Evolutionary conservation across 148 eudicot species (phyloP).

Genomic region (Diospyros lotus): DNA sequence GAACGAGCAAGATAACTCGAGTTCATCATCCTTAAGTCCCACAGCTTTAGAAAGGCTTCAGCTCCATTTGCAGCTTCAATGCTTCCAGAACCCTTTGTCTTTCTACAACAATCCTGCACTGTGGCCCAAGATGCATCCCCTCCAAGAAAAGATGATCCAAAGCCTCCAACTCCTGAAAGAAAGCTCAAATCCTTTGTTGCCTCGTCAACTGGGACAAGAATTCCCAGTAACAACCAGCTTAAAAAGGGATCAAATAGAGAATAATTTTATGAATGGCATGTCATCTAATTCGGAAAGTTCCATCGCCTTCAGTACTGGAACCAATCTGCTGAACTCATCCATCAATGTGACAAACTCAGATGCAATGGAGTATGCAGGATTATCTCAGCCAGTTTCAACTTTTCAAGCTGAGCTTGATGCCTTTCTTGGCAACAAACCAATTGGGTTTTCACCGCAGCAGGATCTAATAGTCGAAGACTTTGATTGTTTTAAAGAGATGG

Average conservation of each 20-base stretch:
- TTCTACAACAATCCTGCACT: conserved; percentile 51
- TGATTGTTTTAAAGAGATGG: conserved; percentile 41
- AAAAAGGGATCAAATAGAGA: conserved; percentile 10
- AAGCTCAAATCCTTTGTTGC: conserved; percentile 17
- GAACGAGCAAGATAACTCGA: conserved; percentile 26
- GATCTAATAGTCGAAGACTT: conserved; percentile 20
- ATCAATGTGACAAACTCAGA: conserved; percentile 14
- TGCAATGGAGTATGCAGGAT: too few species aligned
- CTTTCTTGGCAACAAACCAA: conserved; percentile 24
- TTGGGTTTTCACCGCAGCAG: neutral
- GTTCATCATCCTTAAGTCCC: conserved; percentile 48
- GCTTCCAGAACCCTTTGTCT: conserved; percentile 50
- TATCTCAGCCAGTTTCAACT: conserved; percentile 9
- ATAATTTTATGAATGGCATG: neutral
- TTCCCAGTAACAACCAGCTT: conserved; percentile 9
- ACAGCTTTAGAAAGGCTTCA: conserved; percentile 94
- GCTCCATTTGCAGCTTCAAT: conserved; percentile 87
- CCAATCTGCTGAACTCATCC: conserved; percentile 4
- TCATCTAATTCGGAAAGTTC: conserved; percentile 8
- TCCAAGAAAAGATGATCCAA: conserved; percentile 64
- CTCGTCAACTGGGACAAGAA: conserved; percentile 21
- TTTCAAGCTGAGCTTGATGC: conserved; percentile 37
- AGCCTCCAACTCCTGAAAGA: conserved; percentile 35
- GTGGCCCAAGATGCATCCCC: conserved; percentile 78
- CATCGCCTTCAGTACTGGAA: conserved; percentile 4